Evolutionary conservation across 768 basidiomycete genomes (phyloP), one percentile per base, ranked within the genome.

Genomic region (Lactifluus hygrophoroides): DNA sequence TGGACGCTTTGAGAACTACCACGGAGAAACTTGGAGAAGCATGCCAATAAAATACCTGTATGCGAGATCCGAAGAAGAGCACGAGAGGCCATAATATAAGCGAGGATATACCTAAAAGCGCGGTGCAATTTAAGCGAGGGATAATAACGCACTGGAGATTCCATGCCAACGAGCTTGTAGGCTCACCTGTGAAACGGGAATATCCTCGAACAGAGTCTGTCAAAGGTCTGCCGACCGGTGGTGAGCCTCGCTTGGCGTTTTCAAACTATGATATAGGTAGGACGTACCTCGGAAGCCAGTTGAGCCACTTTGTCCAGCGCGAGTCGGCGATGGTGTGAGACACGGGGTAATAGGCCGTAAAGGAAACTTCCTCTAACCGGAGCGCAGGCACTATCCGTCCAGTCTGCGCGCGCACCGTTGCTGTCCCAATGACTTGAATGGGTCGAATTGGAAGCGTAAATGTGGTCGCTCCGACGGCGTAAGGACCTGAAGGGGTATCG

Each of bases 281-380:
- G 25, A 49, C 51, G n/a, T 48, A 64, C 62, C 62, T 50, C 11
- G 48, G 54, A 14, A 64, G 43, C 61, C 61, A 54, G 27, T 63
- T 6, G 3, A 62, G 43, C 56, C 54, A 54, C 21, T 43, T 43
- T 27, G 25, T 34, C 53, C 21, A 37, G 34, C 23, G 52, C 42
- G 19, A 53, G 30, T 40, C n/a, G 2, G n/a, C 6, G n/a, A 21
- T 10, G n/a, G 32, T 37, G 3, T 13, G 46, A 8, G 54, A 46
- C 34, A 49, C 48, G 2, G 54, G 57, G 42, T 58, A 64, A 45
- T 64, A 61, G 5, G 44, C 59, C 16, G 46, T 58, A 32, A 64
- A 64, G 9, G 40, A 58, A 19, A 58, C 57, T 17, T 58, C 56
- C 35, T 62, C 60, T 10, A 59, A 47, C 8, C 45, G 48, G 28